Conservation (phyloP, 257 asterid species). For the Nicotiana tabacum region DNA sequence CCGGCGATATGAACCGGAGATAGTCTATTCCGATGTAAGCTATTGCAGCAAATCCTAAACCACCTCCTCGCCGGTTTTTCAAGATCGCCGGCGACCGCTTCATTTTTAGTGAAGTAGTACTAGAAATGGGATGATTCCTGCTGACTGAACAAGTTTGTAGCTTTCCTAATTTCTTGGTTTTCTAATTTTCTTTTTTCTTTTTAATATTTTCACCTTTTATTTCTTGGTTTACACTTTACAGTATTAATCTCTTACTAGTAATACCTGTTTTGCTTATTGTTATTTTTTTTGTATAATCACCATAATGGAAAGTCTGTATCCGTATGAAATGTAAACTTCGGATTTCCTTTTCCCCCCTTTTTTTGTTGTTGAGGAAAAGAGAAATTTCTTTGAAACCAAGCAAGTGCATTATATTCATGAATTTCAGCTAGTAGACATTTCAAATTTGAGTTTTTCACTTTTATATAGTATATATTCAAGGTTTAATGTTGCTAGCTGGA, state of each 20-base stretch:
- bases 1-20: constrained; percentile 81
- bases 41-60: constrained; percentile 77
- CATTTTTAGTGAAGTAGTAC: constrained; percentile 11
- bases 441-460: too few relatives aligned
- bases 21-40: constrained; percentile 77
- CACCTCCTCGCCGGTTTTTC: constrained; percentile 29
- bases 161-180: background rate
- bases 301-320: background rate
- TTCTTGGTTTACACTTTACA: too few relatives aligned
- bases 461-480: too few relatives aligned
- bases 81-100: constrained; percentile 23
- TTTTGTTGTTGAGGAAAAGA: background rate
- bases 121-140: background rate
- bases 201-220: background rate
- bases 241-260: too few relatives aligned
- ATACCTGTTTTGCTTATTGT: background rate
- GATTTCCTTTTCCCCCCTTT: background rate
- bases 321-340: background rate
- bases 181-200: background rate
- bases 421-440: too few relatives aligned
- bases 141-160: background rate
- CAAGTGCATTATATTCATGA: background rate
- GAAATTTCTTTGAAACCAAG: background rate
- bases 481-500: too few relatives aligned
- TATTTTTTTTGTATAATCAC: background rate